Percentiles rank a stretch among this genome's conserved stretches.
phyloP scores from a whole-genome alignment of 768 basidiomycete genomes.

The Kwoniella heveanensis region DNA sequence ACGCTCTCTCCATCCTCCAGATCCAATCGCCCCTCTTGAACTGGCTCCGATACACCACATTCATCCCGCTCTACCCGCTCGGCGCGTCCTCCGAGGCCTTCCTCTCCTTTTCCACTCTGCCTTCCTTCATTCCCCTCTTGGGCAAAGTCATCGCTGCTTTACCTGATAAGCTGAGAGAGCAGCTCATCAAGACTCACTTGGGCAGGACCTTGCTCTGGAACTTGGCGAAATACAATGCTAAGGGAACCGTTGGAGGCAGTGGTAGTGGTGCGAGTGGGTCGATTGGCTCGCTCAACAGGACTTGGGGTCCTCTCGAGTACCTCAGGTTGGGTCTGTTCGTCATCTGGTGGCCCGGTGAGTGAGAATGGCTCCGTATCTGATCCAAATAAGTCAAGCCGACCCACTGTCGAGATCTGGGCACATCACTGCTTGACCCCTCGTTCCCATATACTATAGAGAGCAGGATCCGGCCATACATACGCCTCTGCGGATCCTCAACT shows the following conservation, averaged over 20 bases:
- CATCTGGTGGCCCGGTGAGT: slow-evolving; percentile 86
- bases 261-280: neutral
- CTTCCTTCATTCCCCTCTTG: slow-evolving; percentile 51
- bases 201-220: slow-evolving; percentile 54
- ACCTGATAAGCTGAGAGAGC: slow-evolving; percentile 21
- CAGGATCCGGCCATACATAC: no score
- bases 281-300: slow-evolving; percentile 38
- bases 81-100: slow-evolving; percentile 90
- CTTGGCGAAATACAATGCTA: slow-evolving; percentile 27
- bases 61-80: slow-evolving; percentile 88
- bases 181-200: slow-evolving; percentile 59
- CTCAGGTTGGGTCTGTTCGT: slow-evolving; percentile 66
- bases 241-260: slow-evolving; percentile 2
- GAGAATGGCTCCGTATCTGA: no score
- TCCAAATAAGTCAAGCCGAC: no score
- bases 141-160: slow-evolving; percentile 30
- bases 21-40: slow-evolving; percentile 58
- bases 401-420: no score
- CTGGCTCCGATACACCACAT: slow-evolving; percentile 77
- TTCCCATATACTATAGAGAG: no score
- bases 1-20: slow-evolving; percentile 69
- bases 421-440: no score
- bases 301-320: slow-evolving; percentile 66
- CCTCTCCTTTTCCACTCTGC: slow-evolving; percentile 76
- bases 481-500: no score